These are phyloP conservation scores for Aspergillus thermomutatus DNA, from an alignment of 2,329 filamentous ascomycete species.

Conservation along the genomic window DNA sequence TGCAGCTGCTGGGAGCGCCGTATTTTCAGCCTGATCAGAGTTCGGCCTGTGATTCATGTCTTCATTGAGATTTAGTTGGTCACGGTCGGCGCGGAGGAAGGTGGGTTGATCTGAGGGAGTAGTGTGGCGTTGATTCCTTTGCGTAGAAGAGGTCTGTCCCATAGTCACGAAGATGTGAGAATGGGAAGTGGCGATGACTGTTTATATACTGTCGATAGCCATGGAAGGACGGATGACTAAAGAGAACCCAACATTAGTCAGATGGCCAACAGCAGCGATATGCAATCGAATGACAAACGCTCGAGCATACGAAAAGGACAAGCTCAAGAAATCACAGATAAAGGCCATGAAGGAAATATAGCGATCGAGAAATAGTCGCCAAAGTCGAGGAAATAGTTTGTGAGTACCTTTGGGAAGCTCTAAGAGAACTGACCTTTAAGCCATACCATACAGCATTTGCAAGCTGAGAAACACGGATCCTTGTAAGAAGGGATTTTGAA, in stretches of 20 bases:
- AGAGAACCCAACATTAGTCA: slow-evolving; percentile 19
- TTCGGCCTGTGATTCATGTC: slow-evolving; percentile 31
- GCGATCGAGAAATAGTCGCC: neutral
- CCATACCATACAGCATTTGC: neutral
- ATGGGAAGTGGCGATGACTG: slow-evolving; percentile 17
- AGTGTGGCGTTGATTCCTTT: slow-evolving; percentile 32
- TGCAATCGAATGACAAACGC: neutral
- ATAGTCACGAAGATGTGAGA: slow-evolving; percentile 32
- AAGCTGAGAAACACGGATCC: neutral
- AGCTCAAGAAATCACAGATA: neutral
- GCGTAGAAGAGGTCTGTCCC: slow-evolving; percentile 43
- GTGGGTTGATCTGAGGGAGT: slow-evolving; percentile 20
- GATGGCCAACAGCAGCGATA: slow-evolving; percentile 3
- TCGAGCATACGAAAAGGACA: neutral
- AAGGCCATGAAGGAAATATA: neutral
- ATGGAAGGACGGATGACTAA: slow-evolving; percentile 27
- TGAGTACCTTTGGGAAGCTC: neutral
- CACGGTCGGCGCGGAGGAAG: slow-evolving; percentile 19
- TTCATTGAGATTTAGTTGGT: slow-evolving; percentile 29
- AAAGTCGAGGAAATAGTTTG: neutral
- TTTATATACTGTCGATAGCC: slow-evolving; percentile 28
- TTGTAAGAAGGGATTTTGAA: neutral
- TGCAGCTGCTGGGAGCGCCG: slow-evolving; percentile 13
- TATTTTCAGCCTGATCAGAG: slow-evolving; percentile 24
- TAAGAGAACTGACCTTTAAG: neutral